A percentile compares a stretch with the other conserved stretches of the same genome.
These are phyloP conservation scores for Paxillus involutus DNA, from an alignment of 768 basidiomycete species.

Conservation along the genomic window DNA sequence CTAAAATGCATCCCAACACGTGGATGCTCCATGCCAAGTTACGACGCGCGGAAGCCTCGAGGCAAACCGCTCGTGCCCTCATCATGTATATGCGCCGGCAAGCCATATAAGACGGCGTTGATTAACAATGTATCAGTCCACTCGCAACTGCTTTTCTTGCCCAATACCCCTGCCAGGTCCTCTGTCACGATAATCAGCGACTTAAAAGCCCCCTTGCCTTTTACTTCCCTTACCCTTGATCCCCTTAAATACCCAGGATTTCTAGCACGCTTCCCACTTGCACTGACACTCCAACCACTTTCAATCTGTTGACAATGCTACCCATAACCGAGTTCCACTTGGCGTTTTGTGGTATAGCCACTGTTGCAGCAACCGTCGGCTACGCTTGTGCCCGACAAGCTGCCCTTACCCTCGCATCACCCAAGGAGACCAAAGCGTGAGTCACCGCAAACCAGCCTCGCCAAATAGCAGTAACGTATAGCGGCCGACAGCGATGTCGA, in stretches of 20 bases:
- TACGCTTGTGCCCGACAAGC: slow-evolving; percentile 53
- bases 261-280: slow-evolving; percentile 10
- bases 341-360: slow-evolving; percentile 56
- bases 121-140: slow-evolving; percentile 12
- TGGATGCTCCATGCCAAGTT: slow-evolving; percentile 10
- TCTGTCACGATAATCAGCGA: slow-evolving; percentile 21
- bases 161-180: slow-evolving; percentile 19
- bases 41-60: slow-evolving; percentile 31
- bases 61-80: slow-evolving; percentile 26
- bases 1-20: slow-evolving; percentile 18
- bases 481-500: slow-evolving; percentile 33
- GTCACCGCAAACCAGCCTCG: slow-evolving; percentile 29
- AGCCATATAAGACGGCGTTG: slow-evolving; percentile 33
- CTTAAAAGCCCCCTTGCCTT: not conserved
- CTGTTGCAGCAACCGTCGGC: slow-evolving; percentile 58
- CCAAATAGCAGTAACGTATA: slow-evolving; percentile 27
- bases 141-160: slow-evolving; percentile 10
- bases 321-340: slow-evolving; percentile 54
- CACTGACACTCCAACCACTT: not conserved
- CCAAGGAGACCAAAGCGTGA: slow-evolving; percentile 28
- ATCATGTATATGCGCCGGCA: slow-evolving; percentile 21
- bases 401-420: slow-evolving; percentile 13
- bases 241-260: slow-evolving; percentile 21
- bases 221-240: slow-evolving; percentile 12
- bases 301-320: slow-evolving; percentile 35